phyloP scores from a whole-genome alignment of 2,329 filamentous ascomycete genomes.

The Aspergillus sp. region DNA sequence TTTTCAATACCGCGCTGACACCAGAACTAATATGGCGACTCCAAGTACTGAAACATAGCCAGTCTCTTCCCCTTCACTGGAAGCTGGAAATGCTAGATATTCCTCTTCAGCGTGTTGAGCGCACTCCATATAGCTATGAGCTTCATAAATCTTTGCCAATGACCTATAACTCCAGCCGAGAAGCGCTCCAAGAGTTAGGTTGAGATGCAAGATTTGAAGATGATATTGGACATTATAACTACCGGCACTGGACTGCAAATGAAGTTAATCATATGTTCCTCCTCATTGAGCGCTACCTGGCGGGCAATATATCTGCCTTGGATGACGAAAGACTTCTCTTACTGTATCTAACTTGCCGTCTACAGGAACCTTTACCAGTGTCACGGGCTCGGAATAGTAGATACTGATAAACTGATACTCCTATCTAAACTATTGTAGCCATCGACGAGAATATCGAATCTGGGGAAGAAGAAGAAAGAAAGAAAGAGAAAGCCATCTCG shows the following conservation, averaged over 20 bases:
- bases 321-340: constrained; percentile 1
- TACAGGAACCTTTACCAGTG: constrained; percentile 20
- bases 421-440: too few relatives aligned
- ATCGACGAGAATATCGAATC: too few relatives aligned
- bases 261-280: constrained; percentile 20
- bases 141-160: constrained; percentile 18
- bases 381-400: too few relatives aligned
- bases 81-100: constrained; percentile 13
- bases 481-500: too few relatives aligned
- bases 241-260: constrained; percentile 19
- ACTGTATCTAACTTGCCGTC: constrained; percentile 7
- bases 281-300: constrained; percentile 1
- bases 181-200: constrained; percentile 18
- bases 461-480: too few relatives aligned
- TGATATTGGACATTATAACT: constrained; percentile 24
- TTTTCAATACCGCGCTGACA: constrained; percentile 18
- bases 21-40: constrained; percentile 20
- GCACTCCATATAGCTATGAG: constrained; percentile 15
- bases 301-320: neutral
- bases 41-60: constrained; percentile 12
- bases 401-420: too few relatives aligned
- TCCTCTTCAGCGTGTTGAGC: constrained; percentile 16
- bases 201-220: constrained; percentile 20
- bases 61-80: constrained; percentile 7
- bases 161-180: constrained; percentile 20